Percentiles rank a stretch among this genome's conserved stretches.
phyloP scores from a whole-genome alignment of 768 basidiomycete species.

The Phlebiopsis gigantea region DNA sequence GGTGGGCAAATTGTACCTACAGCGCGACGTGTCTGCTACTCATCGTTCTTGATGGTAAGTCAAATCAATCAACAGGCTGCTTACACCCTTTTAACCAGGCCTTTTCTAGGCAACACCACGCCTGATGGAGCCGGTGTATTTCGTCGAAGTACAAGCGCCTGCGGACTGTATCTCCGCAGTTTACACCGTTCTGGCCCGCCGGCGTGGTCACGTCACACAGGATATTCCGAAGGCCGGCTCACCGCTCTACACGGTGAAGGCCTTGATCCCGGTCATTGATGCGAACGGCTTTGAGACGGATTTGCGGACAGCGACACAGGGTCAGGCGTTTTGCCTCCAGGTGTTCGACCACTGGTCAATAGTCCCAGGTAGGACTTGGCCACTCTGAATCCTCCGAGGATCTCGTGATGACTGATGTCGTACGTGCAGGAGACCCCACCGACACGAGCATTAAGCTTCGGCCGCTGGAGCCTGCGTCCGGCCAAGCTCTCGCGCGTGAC shows the following conservation, averaged over 20 bases:
- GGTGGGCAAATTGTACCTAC: constrained; percentile 99
- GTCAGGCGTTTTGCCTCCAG: constrained; percentile 98
- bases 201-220: constrained; percentile 98
- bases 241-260: constrained; percentile 96
- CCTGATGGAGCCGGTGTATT: constrained; percentile 96
- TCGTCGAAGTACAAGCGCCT: constrained; percentile 98
- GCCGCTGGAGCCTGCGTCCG: constrained; percentile 95
- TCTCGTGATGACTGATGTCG: constrained; percentile 16
- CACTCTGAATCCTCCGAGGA: background rate
- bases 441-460: constrained; percentile 96
- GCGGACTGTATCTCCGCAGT: constrained; percentile 98
- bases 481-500: constrained; percentile 91
- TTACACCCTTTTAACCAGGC: background rate
- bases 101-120: constrained; percentile 78
- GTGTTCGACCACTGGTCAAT: constrained; percentile 99
- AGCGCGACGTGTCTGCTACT: constrained; percentile 97
- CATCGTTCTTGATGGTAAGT: constrained; percentile 94
- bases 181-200: constrained; percentile 96
- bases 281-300: constrained; percentile 99
- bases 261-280: constrained; percentile 96
- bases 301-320: constrained; percentile 93
- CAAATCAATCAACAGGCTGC: constrained; percentile 1
- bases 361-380: constrained; percentile 71
- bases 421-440: constrained; percentile 80
- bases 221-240: constrained; percentile 98